Percentiles rank a stretch among this genome's conserved stretches.
Evolutionary conservation across 2,329 filamentous ascomycete species (phyloP).

Genomic region (Microdochium paspali): DNA sequence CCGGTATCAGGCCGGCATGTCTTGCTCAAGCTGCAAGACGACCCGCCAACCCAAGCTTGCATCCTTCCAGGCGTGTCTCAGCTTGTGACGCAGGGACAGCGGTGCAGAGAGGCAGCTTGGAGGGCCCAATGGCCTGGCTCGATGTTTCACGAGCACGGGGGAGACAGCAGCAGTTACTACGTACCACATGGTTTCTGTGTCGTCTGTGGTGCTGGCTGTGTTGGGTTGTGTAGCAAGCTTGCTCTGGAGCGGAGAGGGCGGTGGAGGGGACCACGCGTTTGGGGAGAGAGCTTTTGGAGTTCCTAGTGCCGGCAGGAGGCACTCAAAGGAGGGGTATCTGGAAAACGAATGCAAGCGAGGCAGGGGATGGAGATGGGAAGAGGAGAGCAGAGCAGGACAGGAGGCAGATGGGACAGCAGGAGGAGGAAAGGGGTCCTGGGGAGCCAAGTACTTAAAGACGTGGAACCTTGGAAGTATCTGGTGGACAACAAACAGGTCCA

Average conservation of each 20-base stretch:
- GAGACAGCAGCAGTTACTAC: slow-evolving; percentile 3
- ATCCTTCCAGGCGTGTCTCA: background rate
- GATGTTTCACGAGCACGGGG: background rate
- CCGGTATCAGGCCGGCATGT: slow-evolving; percentile 2
- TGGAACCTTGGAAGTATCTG: background rate
- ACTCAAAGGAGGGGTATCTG: slow-evolving; percentile 3
- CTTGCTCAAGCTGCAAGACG: slow-evolving; percentile 8
- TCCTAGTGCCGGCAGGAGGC: background rate
- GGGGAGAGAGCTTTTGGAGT: background rate
- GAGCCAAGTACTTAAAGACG: background rate
- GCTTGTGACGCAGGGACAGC: too few species aligned
- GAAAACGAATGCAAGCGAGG: slow-evolving; percentile 1
- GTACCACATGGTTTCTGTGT: slow-evolving; percentile 21
- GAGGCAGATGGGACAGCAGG: background rate
- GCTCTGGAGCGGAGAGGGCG: background rate
- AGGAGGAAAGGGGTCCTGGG: background rate
- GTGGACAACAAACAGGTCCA: background rate
- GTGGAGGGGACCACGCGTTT: background rate
- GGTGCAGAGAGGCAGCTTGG: background rate
- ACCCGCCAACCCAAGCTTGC: background rate
- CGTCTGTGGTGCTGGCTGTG: background rate
- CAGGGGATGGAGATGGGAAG: background rate
- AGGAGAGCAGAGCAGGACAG: slow-evolving; percentile 1
- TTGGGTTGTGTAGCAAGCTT: background rate
- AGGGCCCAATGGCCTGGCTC: background rate